These are phyloP conservation scores for Crithidia bombi DNA, from an alignment of 208 protist genomes.

Conservation along the genomic window DNA sequence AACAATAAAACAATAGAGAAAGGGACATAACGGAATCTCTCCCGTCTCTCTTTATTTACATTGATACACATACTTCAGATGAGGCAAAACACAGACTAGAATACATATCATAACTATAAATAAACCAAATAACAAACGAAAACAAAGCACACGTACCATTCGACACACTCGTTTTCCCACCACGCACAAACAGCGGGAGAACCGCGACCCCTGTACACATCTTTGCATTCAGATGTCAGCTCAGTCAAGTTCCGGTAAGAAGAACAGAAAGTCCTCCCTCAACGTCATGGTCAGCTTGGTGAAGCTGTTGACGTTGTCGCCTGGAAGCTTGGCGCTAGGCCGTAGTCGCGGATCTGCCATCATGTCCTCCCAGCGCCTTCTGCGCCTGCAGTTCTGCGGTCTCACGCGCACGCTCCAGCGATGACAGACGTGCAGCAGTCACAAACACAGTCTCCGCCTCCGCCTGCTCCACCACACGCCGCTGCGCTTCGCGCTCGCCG, in stretches of 20 bases:
- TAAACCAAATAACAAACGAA: too few species aligned
- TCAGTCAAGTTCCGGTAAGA: constrained; percentile 6
- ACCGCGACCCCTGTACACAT: constrained; percentile 1
- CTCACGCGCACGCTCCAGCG: background rate
- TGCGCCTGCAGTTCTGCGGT: background rate
- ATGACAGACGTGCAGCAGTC: background rate
- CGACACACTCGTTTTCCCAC: too few species aligned
- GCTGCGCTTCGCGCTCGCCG: background rate
- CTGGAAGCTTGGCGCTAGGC: constrained; percentile 8
- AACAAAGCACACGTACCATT: too few species aligned
- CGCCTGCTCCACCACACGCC: background rate
- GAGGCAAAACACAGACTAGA: too few species aligned
- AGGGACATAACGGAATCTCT: background rate
- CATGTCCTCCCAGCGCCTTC: background rate
- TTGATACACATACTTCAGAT: too few species aligned
- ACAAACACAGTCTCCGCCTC: too few species aligned
- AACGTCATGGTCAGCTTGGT: constrained; percentile 7
- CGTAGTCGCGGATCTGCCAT: constrained; percentile 1
- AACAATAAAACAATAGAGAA: constrained; percentile 4
- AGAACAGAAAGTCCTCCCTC: constrained; percentile 28
- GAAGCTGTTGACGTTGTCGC: constrained; percentile 7
- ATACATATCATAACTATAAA: too few species aligned
- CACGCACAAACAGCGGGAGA: too few species aligned
- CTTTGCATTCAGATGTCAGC: too few species aligned
- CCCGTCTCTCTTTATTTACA: too few species aligned